These are phyloP conservation scores for Rhinocladiella similis DNA, from an alignment of 2,329 filamentous ascomycete species.

Conservation along the genomic window DNA sequence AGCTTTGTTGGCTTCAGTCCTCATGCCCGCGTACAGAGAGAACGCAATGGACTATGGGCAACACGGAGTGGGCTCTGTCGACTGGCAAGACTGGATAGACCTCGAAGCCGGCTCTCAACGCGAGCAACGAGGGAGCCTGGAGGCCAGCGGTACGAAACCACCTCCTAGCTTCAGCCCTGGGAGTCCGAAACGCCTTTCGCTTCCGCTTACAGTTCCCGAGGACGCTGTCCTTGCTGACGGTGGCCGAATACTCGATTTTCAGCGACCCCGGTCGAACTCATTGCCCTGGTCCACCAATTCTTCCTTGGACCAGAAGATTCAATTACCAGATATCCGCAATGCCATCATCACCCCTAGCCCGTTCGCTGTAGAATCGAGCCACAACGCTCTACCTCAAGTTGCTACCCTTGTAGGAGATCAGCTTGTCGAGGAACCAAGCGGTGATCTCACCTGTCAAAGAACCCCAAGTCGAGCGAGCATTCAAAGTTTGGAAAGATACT, in stretches of 20 bases:
- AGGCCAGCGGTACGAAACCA: neutral
- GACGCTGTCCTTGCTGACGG: too few relatives aligned
- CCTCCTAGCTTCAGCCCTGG: neutral
- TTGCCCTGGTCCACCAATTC: neutral
- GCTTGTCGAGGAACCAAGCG: neutral
- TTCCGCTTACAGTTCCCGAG: neutral
- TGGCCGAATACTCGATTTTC: too few relatives aligned
- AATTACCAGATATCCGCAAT: neutral
- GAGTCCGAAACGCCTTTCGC: neutral
- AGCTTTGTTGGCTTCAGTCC: neutral
- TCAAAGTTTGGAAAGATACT: neutral
- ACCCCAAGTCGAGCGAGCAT: neutral
- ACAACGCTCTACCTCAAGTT: neutral
- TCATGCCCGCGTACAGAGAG: neutral
- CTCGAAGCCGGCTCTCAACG: neutral
- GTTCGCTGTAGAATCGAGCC: neutral
- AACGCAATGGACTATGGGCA: neutral
- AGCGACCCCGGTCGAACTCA: neutral
- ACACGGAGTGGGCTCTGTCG: neutral
- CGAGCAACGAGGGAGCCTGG: neutral
- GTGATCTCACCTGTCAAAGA: neutral
- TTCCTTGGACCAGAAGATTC: neutral
- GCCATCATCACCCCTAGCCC: conserved; percentile 2
- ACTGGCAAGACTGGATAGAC: conserved; percentile 4
- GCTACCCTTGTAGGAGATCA: neutral